Evolutionary conservation across 805 yeast species (phyloP), one percentile per base, ranked within the genome.

Genomic region (Hanseniaspora vineae): DNA sequence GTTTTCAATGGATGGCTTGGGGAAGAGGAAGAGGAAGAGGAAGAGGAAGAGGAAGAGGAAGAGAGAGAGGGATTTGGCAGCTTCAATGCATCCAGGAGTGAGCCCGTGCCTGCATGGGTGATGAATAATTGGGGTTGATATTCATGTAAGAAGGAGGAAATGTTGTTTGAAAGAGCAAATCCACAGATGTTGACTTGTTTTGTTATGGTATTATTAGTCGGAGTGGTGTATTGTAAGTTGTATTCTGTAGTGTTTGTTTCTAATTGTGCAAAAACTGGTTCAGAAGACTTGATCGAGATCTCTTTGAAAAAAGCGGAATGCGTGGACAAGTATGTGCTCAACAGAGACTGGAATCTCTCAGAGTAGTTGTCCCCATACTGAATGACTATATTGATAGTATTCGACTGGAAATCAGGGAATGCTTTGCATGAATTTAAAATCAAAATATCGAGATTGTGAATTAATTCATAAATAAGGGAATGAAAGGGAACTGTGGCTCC

Each of bases 71-170:
- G n/a, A n/a, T n/a, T n/a, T n/a, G n/a, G n/a, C n/a, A 63, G 49
- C 19, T 92, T 69, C 35, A 87, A 62, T 0, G 84, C 72, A 57
- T 90, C 98, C 29, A 92, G 62, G 8, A 90, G 84, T 0, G 96
- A 85, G 2, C 98, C 98, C 0, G 97, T 86, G 1, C 84, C 83
- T 14, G 95, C 97, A 60, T 92, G 97, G 0, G 96, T 80, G 12
- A 92, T 72, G 11, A 90, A 84, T 42, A 86, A 54, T 45, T 78
- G 77, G 1, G 80, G 68, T 6, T 15, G 15, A 1, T 58, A 37
- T 0, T 54, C 44, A 2, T 42, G 31, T 2, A 86, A 75, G 49
- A 71, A 68, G 0, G 62, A 55, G 2, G 55, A 57, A 23, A 77
- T 66, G 37, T 71, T 60, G 3, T 65, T 55, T 10, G 75, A 70